Percentiles rank a stretch among this genome's conserved stretches.
Conservation (phyloP, 805 yeast species). For the Candida sphagnicola region DNA sequence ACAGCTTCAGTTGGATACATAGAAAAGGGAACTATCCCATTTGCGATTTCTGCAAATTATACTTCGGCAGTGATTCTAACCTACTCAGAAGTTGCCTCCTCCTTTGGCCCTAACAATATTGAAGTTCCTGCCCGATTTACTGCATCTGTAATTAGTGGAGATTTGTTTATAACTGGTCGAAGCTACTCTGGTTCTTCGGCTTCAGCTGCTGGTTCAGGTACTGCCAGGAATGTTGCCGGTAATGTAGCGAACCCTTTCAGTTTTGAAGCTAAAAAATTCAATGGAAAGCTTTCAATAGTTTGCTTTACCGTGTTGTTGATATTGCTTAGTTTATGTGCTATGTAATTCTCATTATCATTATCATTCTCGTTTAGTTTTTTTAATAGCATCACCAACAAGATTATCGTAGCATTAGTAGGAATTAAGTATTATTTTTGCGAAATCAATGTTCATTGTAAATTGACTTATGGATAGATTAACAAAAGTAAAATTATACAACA, state of each 20-base stretch:
- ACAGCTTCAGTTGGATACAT: conserved; percentile 23
- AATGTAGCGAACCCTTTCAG: background rate
- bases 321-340: background rate
- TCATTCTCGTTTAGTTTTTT: no score
- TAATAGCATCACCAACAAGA: no score
- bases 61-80: background rate
- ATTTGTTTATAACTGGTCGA: background rate
- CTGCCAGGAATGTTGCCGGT: background rate
- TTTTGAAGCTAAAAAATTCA: background rate
- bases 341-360: no score
- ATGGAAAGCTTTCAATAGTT: background rate
- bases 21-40: conserved; percentile 46
- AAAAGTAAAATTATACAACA: no score
- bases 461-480: no score
- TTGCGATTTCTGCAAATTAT: conserved; percentile 28
- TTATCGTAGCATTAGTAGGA: no score
- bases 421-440: no score
- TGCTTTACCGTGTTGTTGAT: background rate
- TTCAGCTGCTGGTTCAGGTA: background rate
- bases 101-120: background rate
- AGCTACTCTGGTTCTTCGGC: background rate
- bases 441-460: no score
- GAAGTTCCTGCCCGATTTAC: conserved; percentile 22
- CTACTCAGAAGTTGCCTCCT: conserved; percentile 2
- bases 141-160: conserved; percentile 9